Evolutionary conservation across 371 early-diverging fungal genomes (phyloP).

Genomic region (Rhizopus microsporus): DNA sequence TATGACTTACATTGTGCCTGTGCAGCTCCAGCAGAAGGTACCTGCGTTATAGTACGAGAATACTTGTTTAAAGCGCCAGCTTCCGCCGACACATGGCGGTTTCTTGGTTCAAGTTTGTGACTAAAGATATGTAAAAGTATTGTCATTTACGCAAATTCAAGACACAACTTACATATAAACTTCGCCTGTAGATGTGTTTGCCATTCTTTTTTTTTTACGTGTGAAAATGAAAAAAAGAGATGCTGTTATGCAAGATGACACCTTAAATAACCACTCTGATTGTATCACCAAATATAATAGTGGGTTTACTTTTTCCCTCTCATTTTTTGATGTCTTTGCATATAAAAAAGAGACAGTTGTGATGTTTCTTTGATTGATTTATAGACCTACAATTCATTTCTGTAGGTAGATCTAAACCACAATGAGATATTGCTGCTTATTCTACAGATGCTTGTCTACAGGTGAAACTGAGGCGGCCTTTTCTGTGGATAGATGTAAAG

Average conservation of each 20-base stretch:
- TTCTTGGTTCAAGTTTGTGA: constrained; percentile 41
- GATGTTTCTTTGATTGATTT: too few relatives aligned
- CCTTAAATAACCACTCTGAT: background rate
- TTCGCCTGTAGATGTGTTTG: background rate
- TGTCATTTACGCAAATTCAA: background rate
- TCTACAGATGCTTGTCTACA: too few relatives aligned
- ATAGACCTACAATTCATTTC: too few relatives aligned
- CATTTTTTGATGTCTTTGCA: too few relatives aligned
- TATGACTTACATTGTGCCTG: constrained; percentile 90
- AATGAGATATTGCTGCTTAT: too few relatives aligned
- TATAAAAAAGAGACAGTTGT: too few relatives aligned
- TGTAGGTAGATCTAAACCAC: too few relatives aligned
- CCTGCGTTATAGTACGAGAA: constrained; percentile 85
- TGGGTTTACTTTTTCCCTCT: too few relatives aligned
- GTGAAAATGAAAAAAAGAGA: background rate
- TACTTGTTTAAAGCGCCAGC: constrained; percentile 64
- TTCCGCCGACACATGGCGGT: constrained; percentile 26
- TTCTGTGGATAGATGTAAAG: too few relatives aligned
- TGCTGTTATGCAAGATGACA: background rate
- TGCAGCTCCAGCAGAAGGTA: constrained; percentile 87
- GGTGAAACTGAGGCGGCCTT: too few relatives aligned
- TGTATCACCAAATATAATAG: too few relatives aligned
- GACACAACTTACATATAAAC: background rate
- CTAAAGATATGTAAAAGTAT: constrained; percentile 10
- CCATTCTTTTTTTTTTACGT: too few relatives aligned